Conservation (phyloP, 305 asterid species). For the Fraxinus latifolia region DNA sequence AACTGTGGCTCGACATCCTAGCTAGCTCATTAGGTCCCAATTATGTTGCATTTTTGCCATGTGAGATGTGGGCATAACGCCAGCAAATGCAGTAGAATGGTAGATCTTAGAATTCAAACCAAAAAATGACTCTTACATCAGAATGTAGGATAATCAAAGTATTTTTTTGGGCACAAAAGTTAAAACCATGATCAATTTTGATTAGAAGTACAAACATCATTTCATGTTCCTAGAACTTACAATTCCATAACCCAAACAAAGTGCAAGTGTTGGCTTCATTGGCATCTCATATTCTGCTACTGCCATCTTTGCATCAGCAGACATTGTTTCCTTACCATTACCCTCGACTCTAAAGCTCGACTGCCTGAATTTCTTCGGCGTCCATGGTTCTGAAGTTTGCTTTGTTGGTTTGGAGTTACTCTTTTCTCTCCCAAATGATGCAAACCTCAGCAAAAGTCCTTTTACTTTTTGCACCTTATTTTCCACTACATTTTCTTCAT, state of each 20-base stretch:
- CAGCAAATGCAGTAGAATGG: no score
- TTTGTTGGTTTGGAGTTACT: conserved; percentile 29
- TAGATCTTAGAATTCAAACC: background rate
- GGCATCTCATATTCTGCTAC: conserved; percentile 28
- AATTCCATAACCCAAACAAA: conserved; percentile 51
- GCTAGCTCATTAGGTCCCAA: background rate
- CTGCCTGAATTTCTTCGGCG: conserved; percentile 36
- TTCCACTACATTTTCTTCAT: conserved; percentile 14
- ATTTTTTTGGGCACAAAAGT: background rate
- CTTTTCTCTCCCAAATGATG: conserved; percentile 48
- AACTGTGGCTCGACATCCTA: background rate
- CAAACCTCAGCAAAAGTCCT: conserved; percentile 46
- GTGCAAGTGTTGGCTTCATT: conserved; percentile 36
- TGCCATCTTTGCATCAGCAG: conserved; percentile 33
- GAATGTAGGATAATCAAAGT: background rate
- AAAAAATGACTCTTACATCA: background rate
- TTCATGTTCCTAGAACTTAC: conserved; percentile 32
- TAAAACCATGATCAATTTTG: background rate
- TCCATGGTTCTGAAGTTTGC: conserved; percentile 28
- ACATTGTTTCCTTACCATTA: conserved; percentile 31
- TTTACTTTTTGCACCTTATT: conserved; percentile 45
- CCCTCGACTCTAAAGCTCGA: conserved; percentile 54
- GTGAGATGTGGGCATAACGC: background rate
- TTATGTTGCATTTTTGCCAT: background rate
- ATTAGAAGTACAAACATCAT: background rate